Evolutionary conservation across 495 filamentous ascomycete species (phyloP), one percentile per base, ranked within the genome.

Genomic region (Darksidea phi): DNA sequence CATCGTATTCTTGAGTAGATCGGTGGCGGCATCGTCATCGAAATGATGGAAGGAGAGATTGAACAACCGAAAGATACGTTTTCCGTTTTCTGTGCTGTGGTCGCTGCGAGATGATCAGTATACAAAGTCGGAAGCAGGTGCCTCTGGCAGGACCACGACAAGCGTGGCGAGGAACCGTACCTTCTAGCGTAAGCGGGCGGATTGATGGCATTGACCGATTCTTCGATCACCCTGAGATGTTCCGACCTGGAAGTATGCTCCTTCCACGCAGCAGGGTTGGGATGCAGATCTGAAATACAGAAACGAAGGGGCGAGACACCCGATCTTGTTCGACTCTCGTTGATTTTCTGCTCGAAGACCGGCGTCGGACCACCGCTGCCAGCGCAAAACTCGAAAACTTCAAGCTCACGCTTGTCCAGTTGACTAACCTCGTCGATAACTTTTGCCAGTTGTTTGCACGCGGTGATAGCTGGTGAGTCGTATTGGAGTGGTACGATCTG

Each of bases 21-120:
- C 72, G 28, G 61, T 65, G 6, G 87, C 88, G 24, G 82, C 63
- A 15, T 71, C 71, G 64, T 91, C 83, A 54, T 83, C 79, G 63
- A 91, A 90, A 73, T 91, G 88, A 67, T 91, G 88, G 70, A 90
- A 91, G 5, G 86, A 82, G 11, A 91, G 76, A 66, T 83, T 88
- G 71, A 86, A 91, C 24, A 90, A 72, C 1, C 85, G 76, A 71
- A 89, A 87, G 12, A 86, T 77, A 15, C 46, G 57, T 50, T n/a
- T 71, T 57, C 57, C 59, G 25, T 52, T 55, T 7, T 21, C 42
- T 7, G 8, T 28, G 11, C 18, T 17, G 18, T 38, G 10, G 1
- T 17, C 11, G 4, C 45, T 48, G 41, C 18, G 4, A 8, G 11
- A 6, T 1, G 28, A 21, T 51, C 10, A n/a, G 61, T 37, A 7